phyloP scores from a whole-genome alignment of 73 alveolate species.

The Paramecium octaurelia region DNA sequence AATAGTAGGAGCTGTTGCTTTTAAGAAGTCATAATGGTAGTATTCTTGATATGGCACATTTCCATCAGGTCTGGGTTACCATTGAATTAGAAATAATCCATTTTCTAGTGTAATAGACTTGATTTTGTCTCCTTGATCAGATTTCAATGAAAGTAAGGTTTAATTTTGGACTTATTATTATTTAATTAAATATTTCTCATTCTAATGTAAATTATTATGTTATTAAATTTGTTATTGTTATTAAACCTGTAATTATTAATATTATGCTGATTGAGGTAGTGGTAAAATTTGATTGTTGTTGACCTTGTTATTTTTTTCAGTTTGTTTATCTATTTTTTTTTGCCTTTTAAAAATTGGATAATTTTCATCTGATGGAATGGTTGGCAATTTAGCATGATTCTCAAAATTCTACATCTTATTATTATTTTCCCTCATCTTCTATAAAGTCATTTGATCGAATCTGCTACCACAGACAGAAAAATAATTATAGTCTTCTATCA shows the following conservation, averaged over 20 bases:
- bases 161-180: not conserved
- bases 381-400: not conserved
- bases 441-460: not conserved
- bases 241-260: not conserved
- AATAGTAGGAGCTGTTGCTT: not conserved
- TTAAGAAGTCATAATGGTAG: not conserved
- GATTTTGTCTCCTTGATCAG: not conserved
- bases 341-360: slow-evolving; percentile 24
- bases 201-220: not conserved
- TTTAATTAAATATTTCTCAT: not conserved
- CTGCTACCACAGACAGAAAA: slow-evolving; percentile 8
- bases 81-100: not conserved
- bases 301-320: not conserved
- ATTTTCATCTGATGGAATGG: not conserved
- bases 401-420: not conserved
- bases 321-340: not conserved
- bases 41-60: not conserved
- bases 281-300: not conserved
- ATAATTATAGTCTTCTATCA: not conserved
- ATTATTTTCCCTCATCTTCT: not conserved
- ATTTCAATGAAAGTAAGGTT: not conserved
- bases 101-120: not conserved
- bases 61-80: not conserved
- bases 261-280: not conserved
- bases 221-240: not conserved